Evolutionary conservation across 2,329 filamentous ascomycete species (phyloP), one percentile per base, ranked within the genome.

Genomic region (Nemania sp.): DNA sequence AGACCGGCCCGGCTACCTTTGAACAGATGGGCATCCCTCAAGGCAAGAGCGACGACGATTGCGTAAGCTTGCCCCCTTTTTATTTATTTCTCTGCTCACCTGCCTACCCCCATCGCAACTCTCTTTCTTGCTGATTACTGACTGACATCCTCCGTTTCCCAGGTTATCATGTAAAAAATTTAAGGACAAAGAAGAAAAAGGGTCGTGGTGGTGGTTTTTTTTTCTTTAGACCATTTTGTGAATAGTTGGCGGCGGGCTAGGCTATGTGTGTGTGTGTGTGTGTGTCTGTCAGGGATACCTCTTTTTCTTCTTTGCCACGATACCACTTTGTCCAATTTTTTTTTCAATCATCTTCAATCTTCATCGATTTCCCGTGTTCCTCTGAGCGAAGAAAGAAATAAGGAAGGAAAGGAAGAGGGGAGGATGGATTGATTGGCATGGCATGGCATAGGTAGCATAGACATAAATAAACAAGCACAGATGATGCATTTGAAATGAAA

Each of bases 1-100:
- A 79, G 15, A 51, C 91, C 72, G 95, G 94, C 11, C 94, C 95
- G 1, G 91, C 95, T 69, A 98, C 95, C 0, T 99, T 99, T 75
- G 94, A 97, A 73, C 93, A 96, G 73, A 99, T 99, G 95, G 95
- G 95, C 40, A 94, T 99, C 69, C 91, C 92, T 6, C 84, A 88
- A 70, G 87, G 83, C 49, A 93, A 95, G 76, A 84, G 88, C 63
- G 91, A 97, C n/a, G 85, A 86, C 67, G 93, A 98, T 77, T 99
- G 94, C 80, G 93, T 97, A 86, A 83, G 84, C 20, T 12, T 29
- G 32, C 18, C 11, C 34, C 18, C 47, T 5, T 11, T 18, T 5
- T 12, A 11, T 35, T 45, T 18, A 29, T 15, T 34, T 29, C 13
- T 35, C 29, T 18, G 13, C n/a, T 12, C n/a, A n/a, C n/a, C 3